Base-by-base conservation (phyloP, 768 basidiomycete genomes). In the Mycena alexandri region DNA sequence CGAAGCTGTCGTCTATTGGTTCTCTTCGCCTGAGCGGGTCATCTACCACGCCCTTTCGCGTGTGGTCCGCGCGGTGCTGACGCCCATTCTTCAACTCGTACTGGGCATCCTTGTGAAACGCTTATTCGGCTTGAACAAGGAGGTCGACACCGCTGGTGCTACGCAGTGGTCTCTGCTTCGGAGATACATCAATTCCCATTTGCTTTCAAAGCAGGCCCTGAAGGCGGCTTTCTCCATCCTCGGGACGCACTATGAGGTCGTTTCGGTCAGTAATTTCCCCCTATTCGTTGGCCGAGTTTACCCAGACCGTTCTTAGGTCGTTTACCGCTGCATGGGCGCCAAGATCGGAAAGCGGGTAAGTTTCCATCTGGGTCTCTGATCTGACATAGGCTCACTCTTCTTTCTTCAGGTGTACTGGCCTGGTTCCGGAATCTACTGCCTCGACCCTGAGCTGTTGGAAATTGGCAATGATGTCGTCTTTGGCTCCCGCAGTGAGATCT, bases 391-490 rank as follows among this genome's bases (percentile, higher is more conserved):
- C 52, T 38, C 21, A 54, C 13, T 6, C 5, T 36, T 11, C 24
- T 38, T 38, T 38, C 1, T 44, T 41, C 41, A 57, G 46, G 59
- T 68, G 13, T 85, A 85, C 71, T 85, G 84, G 84, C 84, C 84
- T 14, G 81, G 81, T 3, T 82, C 81, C 10, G 82, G 84, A 9
- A 75, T 85, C 33, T 78, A 80, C 70, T 85, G 84, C 63, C 77
- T 74, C 19, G 84, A 85, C 65, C 84, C 84, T 2, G 84, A 85
- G 73, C 72, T 85, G 36, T 74, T 85, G 55, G 82, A 83, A 53
- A 82, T 85, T 29, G 84, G 84, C 24, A 79, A 85, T 71, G 81
- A 85, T 70, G 84, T 85, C 44, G 80, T 85, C 33, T 85, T 85
- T 69, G 84, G 84, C 19, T 83, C 82, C 21, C 79, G 80, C 48